phyloP scores from a whole-genome alignment of 2,329 filamentous ascomycete species.

The Aspergillus sp. region DNA sequence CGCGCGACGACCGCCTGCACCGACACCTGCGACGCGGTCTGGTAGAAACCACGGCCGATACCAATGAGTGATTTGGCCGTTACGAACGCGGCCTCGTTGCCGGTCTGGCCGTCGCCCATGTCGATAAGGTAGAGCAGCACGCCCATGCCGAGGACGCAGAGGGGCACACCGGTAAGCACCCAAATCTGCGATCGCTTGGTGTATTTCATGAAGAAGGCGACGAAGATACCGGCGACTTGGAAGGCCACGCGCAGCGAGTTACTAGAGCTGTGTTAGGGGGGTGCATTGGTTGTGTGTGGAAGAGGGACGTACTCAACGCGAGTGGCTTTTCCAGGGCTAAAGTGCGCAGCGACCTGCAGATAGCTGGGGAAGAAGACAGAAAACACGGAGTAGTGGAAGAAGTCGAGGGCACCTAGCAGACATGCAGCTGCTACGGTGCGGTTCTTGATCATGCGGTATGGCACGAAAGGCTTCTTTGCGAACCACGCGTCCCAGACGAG shows the following conservation, averaged over 20 bases:
- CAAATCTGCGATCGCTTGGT: slow-evolving; percentile 35
- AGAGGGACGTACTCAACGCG: slow-evolving; percentile 17
- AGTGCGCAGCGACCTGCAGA: slow-evolving; percentile 39
- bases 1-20: slow-evolving; percentile 34
- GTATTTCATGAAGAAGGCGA: slow-evolving; percentile 37
- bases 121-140: slow-evolving; percentile 23
- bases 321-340: slow-evolving; percentile 34
- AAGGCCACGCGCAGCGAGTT: slow-evolving; percentile 34
- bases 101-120: slow-evolving; percentile 20
- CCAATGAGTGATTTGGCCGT: slow-evolving; percentile 32
- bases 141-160: slow-evolving; percentile 36
- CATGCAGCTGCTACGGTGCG: slow-evolving; percentile 41
- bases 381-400: slow-evolving; percentile 35
- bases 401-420: slow-evolving; percentile 35
- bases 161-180: slow-evolving; percentile 28
- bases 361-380: slow-evolving; percentile 43
- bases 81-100: slow-evolving; percentile 35
- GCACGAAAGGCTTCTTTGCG: slow-evolving; percentile 39
- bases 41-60: slow-evolving; percentile 35
- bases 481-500: slow-evolving; percentile 38
- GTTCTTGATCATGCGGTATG: slow-evolving; percentile 37
- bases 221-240: slow-evolving; percentile 36
- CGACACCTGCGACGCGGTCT: slow-evolving; percentile 32
- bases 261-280: slow-evolving; percentile 11
- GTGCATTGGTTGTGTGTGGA: no score